Evolutionary conservation across 805 yeast genomes (phyloP).

Genomic region (Groenewaldozyma salmanticensis): DNA sequence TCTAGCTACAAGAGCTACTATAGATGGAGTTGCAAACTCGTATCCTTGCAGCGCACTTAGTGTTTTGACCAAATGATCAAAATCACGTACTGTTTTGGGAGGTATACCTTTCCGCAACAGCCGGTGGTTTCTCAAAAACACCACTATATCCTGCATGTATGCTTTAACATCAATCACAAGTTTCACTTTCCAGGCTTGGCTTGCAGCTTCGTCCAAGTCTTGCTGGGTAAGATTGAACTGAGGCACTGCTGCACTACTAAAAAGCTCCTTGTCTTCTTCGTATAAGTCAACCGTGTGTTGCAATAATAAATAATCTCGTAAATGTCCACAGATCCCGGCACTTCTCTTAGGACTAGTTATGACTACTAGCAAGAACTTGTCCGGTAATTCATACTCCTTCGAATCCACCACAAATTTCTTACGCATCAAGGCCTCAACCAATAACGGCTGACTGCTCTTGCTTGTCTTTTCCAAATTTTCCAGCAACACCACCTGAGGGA

Average conservation of each 20-base stretch:
- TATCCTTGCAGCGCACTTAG: constrained; percentile 35
- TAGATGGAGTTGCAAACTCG: constrained; percentile 41
- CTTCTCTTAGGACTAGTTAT: no score
- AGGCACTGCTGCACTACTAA: background rate
- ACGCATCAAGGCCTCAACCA: background rate
- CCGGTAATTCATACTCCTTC: constrained; percentile 5
- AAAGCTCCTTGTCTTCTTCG: background rate
- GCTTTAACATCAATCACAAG: constrained; percentile 42
- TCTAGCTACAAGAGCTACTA: constrained; percentile 41
- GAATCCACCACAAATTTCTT: no score
- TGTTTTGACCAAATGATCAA: constrained; percentile 31
- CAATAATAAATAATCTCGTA: constrained; percentile 10
- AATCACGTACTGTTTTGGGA: constrained; percentile 35
- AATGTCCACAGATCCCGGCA: constrained; percentile 5
- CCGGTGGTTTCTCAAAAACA: constrained; percentile 45
- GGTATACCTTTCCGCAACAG: constrained; percentile 43
- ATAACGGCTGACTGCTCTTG: background rate
- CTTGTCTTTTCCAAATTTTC: background rate
- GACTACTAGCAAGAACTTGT: constrained; percentile 1
- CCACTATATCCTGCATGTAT: constrained; percentile 47
- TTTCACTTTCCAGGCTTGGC: constrained; percentile 17
- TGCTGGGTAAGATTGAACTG: background rate
- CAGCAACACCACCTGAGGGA: background rate
- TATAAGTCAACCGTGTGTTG: constrained; percentile 6
- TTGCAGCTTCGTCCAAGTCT: background rate